phyloP scores from a whole-genome alignment of 2,329 filamentous ascomycete species.

The Thermomyces lanuginosus region DNA sequence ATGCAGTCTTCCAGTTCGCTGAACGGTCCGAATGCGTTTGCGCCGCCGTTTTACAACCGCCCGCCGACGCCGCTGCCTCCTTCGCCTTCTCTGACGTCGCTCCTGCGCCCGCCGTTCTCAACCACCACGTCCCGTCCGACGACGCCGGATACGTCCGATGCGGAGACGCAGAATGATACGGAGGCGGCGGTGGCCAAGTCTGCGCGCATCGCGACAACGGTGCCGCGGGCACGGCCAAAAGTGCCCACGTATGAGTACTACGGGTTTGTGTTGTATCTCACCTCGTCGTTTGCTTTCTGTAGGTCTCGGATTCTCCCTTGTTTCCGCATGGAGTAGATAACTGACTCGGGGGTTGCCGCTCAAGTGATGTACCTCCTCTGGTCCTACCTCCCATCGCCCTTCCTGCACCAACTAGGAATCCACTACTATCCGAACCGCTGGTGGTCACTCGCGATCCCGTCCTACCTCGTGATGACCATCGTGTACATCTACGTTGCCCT shows the following conservation, averaged over 20 bases:
- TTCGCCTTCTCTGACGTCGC: slow-evolving; percentile 78
- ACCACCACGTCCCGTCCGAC: slow-evolving; percentile 66
- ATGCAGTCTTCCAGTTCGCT: slow-evolving; percentile 26
- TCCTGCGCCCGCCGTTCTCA: slow-evolving; percentile 57
- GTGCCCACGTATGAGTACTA: slow-evolving; percentile 99
- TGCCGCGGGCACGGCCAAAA: slow-evolving; percentile 74
- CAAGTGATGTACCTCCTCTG: slow-evolving; percentile 51
- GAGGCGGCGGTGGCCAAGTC: slow-evolving; percentile 45
- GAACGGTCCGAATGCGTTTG: slow-evolving; percentile 35
- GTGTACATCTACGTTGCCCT: slow-evolving; percentile 91
- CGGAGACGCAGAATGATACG: slow-evolving; percentile 50
- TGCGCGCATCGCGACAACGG: slow-evolving; percentile 42
- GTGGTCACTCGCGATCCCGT: slow-evolving; percentile 89
- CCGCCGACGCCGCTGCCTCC: slow-evolving; percentile 90
- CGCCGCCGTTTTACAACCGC: slow-evolving; percentile 88
- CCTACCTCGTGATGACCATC: slow-evolving; percentile 73
- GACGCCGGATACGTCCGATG: slow-evolving; percentile 80
- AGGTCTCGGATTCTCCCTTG: slow-evolving; percentile 28
- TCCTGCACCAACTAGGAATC: slow-evolving; percentile 83
- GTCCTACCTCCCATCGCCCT: slow-evolving; percentile 82
- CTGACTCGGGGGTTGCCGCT: not conserved
- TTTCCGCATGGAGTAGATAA: slow-evolving; percentile 26
- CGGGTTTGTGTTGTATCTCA: slow-evolving; percentile 90
- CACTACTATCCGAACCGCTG: slow-evolving; percentile 95
- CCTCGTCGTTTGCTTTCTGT: slow-evolving; percentile 65